Base-by-base conservation (phyloP, 441 rosid genomes). In the Populus hybrid region DNA sequence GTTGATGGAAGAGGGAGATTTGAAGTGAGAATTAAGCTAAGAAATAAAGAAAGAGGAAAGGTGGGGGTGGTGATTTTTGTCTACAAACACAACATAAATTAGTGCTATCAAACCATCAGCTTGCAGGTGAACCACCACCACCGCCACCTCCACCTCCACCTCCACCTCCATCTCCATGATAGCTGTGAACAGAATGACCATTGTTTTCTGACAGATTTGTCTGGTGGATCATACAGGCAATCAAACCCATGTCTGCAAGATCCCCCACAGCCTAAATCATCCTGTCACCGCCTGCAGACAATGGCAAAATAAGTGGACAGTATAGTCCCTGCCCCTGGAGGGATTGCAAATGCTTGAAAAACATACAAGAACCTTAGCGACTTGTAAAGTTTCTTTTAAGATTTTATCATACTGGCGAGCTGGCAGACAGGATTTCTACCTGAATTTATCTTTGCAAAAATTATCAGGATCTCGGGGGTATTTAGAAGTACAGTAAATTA, bases 221-320 rank as follows among this genome's bases (percentile, higher is more conserved):
- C 67, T 35, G 57, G 72, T 21, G 46, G 53, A 66, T 40, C 12
- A 72, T 1, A 35, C n/a, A 66, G 72, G 76, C 66, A 21, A 50
- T 72, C 67, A 46, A 1, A 63, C 20, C 71, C 69, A 18, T 50
- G 76, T 66, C 72, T 61, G 76, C 5, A 8, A 72, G 68, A 21
- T 40, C 46, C 80, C 28, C 68, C 6, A 67, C 18, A 59, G 76
- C 34, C 80, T 63, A 77, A 67, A 66, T 32, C 46, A 34, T 14
- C 7, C 72, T 16, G 68, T 23, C 34, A 28, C 26, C 9, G 63
- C 38, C 77, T 66, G 63, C 70, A 68, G 23, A 61, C 74, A 36
- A 21, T 71, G 65, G 57, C 50, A n/a, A 72, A 77, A 32, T 72
- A 32, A 50, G 63, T 72, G 76, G 67, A 10, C 59, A 20, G 6